phyloP scores from a whole-genome alignment of 1,284 basidiomycete genomes.

The Chondrostereum purpureum region DNA sequence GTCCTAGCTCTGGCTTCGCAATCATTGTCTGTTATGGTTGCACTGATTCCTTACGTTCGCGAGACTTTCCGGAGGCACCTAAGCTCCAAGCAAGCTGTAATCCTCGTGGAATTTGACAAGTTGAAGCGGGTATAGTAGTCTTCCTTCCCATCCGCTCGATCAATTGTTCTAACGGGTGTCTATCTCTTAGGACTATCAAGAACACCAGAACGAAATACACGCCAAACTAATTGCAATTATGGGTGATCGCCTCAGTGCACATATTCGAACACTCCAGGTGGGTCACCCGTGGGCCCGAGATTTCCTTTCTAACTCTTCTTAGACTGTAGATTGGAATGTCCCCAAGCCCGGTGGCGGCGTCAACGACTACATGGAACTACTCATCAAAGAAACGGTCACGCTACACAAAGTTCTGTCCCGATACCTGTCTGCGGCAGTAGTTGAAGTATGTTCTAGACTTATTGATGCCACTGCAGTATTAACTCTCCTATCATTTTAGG shows the following conservation, averaged over 20 bases:
- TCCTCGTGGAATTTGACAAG: conserved; percentile 98
- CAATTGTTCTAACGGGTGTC: neutral
- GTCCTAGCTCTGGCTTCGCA: conserved; percentile 86
- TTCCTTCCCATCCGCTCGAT: conserved; percentile 4
- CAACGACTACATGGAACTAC: conserved; percentile 84
- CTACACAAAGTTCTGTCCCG: conserved; percentile 94
- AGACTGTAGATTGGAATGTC: conserved; percentile 75
- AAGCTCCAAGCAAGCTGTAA: conserved; percentile 88
- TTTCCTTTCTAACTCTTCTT: conserved; percentile 1
- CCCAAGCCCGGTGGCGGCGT: conserved; percentile 48
- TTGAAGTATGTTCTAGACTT: conserved; percentile 52
- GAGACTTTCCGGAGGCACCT: conserved; percentile 92
- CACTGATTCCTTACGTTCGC: conserved; percentile 94
- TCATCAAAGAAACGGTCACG: conserved; percentile 94
- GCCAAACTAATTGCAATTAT: conserved; percentile 97
- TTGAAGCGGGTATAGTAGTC: conserved; percentile 75
- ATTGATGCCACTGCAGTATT: conserved; percentile 9
- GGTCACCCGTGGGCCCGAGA: conserved; percentile 16
- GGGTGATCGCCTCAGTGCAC: conserved; percentile 88
- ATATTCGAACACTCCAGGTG: conserved; percentile 76
- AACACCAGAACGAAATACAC: conserved; percentile 99
- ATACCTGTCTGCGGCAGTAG: conserved; percentile 72
- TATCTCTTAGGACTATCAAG: conserved; percentile 80
- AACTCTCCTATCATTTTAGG: conserved; percentile 33
- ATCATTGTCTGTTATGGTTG: conserved; percentile 88